A percentile compares a stretch with the other conserved stretches of the same genome.
These are phyloP conservation scores for Diaporthe batatas DNA, from an alignment of 2,329 filamentous ascomycete genomes.

Conservation along the genomic window DNA sequence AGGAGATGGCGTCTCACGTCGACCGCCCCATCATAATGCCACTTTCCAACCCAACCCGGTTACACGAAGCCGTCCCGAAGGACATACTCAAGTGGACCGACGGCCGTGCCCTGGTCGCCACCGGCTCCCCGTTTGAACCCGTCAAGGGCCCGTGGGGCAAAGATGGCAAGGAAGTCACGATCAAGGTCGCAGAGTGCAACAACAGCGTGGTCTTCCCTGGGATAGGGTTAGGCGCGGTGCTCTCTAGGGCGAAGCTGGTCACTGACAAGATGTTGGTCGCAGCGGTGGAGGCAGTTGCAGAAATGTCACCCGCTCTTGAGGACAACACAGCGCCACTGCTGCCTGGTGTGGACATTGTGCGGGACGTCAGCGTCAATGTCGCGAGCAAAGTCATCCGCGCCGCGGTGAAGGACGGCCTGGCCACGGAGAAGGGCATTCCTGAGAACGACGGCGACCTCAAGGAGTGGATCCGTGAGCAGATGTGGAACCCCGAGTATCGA, in stretches of 20 bases:
- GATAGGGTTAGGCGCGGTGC: conserved; percentile 83
- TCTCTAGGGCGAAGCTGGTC: conserved; percentile 75
- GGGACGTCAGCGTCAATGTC: conserved; percentile 82
- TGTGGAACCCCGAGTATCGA: conserved; percentile 82
- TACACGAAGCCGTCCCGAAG: conserved; percentile 84
- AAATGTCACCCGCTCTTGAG: conserved; percentile 75
- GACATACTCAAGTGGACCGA: conserved; percentile 85
- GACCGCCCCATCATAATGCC: conserved; percentile 84
- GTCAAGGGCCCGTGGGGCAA: conserved; percentile 72
- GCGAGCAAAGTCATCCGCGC: conserved; percentile 80
- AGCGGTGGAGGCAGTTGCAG: conserved; percentile 79
- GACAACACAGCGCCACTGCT: conserved; percentile 76
- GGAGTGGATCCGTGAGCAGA: conserved; percentile 81
- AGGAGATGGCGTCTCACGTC: conserved; percentile 81
- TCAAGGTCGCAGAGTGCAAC: conserved; percentile 83
- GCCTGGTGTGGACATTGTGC: conserved; percentile 80
- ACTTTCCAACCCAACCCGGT: conserved; percentile 84
- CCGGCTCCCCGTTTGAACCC: conserved; percentile 84
- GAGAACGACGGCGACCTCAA: conserved; percentile 67
- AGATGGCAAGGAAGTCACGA: conserved; percentile 58
- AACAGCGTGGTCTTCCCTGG: conserved; percentile 89
- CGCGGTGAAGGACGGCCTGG: conserved; percentile 77
- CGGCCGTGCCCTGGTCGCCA: conserved; percentile 83
- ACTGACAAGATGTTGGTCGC: conserved; percentile 86
- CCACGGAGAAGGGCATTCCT: conserved; percentile 76